Conservation (phyloP, 202 grass and related monocot genomes). For the Setaria italica region DNA sequence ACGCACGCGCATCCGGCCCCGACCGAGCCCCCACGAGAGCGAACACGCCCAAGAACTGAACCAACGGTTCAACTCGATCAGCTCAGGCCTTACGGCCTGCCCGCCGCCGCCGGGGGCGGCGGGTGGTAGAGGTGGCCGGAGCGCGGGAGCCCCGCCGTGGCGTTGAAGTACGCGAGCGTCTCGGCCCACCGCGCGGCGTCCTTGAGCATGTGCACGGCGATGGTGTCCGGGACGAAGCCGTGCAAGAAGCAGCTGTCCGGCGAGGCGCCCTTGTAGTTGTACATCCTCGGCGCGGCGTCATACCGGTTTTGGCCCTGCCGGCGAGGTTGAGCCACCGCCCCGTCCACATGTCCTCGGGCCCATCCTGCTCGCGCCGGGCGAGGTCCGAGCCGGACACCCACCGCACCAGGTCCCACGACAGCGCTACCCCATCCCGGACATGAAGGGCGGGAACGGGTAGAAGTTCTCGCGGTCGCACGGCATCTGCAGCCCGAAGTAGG, state of each 20-base stretch:
- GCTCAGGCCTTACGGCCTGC: background rate
- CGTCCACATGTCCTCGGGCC: constrained; percentile 78
- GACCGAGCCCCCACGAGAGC: background rate
- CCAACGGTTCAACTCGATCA: constrained; percentile 3
- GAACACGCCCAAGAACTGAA: background rate
- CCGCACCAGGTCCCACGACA: constrained; percentile 78
- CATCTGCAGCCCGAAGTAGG: constrained; percentile 68
- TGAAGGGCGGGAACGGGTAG: constrained; percentile 78
- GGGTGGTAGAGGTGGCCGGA: constrained; percentile 50
- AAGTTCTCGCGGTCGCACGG: constrained; percentile 73
- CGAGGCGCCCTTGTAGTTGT: constrained; percentile 63
- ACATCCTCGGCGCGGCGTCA: constrained; percentile 66
- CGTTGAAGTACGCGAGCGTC: constrained; percentile 76
- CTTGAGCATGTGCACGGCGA: constrained; percentile 88
- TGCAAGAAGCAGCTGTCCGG: constrained; percentile 68
- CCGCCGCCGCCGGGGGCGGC: background rate
- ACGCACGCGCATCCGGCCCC: constrained; percentile 19
- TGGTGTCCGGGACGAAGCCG: constrained; percentile 75
- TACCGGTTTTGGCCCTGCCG: constrained; percentile 67
- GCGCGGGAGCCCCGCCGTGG: constrained; percentile 50
- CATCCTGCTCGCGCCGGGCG: constrained; percentile 42
- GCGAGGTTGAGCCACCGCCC: constrained; percentile 75
- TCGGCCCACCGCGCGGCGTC: constrained; percentile 65
- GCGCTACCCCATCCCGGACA: constrained; percentile 81
- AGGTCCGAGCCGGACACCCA: constrained; percentile 62